Base-by-base conservation (phyloP, 2,329 filamentous ascomycete genomes). In the Drechslerella dactyloides region DNA sequence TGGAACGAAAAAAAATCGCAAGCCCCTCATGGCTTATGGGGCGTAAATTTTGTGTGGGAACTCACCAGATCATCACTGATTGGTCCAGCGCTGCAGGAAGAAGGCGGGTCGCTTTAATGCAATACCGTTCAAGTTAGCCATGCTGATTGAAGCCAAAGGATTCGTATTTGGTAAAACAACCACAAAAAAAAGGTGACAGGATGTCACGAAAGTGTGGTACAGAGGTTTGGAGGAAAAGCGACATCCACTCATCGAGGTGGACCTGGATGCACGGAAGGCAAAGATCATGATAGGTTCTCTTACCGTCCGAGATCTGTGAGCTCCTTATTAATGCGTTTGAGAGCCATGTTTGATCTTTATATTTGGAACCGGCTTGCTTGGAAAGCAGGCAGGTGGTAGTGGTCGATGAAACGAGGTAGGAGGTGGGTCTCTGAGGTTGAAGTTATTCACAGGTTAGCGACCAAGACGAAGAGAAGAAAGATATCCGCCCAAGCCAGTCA, bases 31-130 rank as follows among this genome's bases (percentile, higher is more conserved):
- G 17, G 6, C 23, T 53, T 17, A 35, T 35, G 17, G 10, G 21
- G 21, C 17, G 23, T 23, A 24, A 46, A 30, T 19, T 21, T 13
- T 37, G 23, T 11, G 19, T 21, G 60, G 40, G n/a, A 48, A 85
- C 91, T 79, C 93, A 97, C 94, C 87, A 99, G 82, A 85, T 99
- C 94, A 85, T 97, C 93, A 81, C 93, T 93, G 79, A 96, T 89
- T 77, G 94, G 94, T 76, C 94, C 94, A 78, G 94, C 94, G 80
- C 93, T 97, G 88, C 94, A 99, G 77, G 93, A 97, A 70, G 94
- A 97, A 80, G 94, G 94, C 80, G 94, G 94, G 81, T 99, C 94
- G 84, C 94, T 97, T 48, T 78, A 74, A 74, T 51, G 27, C 19
- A 66, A 58, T 40, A 23, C 13, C 30, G 23, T 3, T 27, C 21